These are phyloP conservation scores for Prinsepia uniflora DNA, from an alignment of 306 rosid species.

Conservation along the genomic window DNA sequence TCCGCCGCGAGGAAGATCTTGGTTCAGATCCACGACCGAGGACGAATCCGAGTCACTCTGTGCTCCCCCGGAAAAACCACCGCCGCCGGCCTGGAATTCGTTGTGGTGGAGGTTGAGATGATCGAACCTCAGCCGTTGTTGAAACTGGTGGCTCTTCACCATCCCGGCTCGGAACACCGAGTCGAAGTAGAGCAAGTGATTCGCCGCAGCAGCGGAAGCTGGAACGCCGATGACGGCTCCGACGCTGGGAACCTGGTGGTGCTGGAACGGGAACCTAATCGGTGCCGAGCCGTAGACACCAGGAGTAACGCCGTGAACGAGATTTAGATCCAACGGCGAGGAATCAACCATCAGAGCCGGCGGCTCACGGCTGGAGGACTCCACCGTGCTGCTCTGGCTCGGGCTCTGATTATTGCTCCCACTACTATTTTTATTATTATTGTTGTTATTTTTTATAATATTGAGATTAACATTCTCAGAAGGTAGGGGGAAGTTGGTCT, in stretches of 20 bases:
- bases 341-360: slow-evolving; percentile 60
- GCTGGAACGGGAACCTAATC: slow-evolving; percentile 56
- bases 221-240: slow-evolving; percentile 28
- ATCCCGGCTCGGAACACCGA: slow-evolving; percentile 42
- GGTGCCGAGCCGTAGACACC: slow-evolving; percentile 24
- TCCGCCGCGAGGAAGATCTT: slow-evolving; percentile 24
- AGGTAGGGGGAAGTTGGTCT: slow-evolving; percentile 64
- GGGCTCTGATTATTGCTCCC: slow-evolving; percentile 46
- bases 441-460: not conserved
- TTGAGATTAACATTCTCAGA: slow-evolving; percentile 24
- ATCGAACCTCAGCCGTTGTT: slow-evolving; percentile 26
- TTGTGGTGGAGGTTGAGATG: slow-evolving; percentile 10
- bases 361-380: slow-evolving; percentile 76
- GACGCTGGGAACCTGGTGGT: slow-evolving; percentile 28
- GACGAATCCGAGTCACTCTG: slow-evolving; percentile 52
- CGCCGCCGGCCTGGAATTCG: slow-evolving; percentile 20
- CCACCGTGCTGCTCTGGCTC: slow-evolving; percentile 94
- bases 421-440: not conserved
- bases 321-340: slow-evolving; percentile 61
- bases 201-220: slow-evolving; percentile 23
- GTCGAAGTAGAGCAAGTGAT: slow-evolving; percentile 44
- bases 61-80: slow-evolving; percentile 12
- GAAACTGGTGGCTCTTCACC: slow-evolving; percentile 22
- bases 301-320: slow-evolving; percentile 26
- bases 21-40: slow-evolving; percentile 36